A percentile compares a stretch with the other conserved stretches of the same genome.
Conservation (phyloP, 179 eudicot genomes). For the Amaranthus tricolor region DNA sequence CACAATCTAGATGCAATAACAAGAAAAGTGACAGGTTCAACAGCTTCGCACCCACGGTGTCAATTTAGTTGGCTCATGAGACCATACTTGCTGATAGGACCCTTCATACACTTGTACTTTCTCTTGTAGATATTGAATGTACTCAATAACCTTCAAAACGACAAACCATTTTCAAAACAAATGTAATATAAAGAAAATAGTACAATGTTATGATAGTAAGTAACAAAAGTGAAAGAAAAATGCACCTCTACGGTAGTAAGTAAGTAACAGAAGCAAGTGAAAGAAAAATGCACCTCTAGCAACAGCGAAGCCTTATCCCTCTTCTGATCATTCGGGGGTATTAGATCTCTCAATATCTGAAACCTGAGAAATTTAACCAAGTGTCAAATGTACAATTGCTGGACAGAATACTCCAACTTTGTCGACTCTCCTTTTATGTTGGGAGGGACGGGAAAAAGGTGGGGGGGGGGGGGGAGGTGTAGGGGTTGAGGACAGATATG, state of each 20-base stretch:
- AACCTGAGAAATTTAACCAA: slow-evolving; percentile 46
- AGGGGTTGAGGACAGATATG: background rate
- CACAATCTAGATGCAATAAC: background rate
- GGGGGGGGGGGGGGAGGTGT: background rate
- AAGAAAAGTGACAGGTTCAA: background rate
- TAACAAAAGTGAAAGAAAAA: background rate
- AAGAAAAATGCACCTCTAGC: slow-evolving; percentile 60
- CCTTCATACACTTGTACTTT: slow-evolving; percentile 73
- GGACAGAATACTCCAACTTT: too few species aligned
- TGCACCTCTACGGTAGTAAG: background rate
- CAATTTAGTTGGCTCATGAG: slow-evolving; percentile 63
- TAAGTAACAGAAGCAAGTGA: background rate
- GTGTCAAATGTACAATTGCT: slow-evolving; percentile 6
- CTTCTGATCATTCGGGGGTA: slow-evolving; percentile 93
- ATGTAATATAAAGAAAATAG: background rate
- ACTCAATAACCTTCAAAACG: slow-evolving; percentile 64
- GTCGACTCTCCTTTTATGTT: background rate
- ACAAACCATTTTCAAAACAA: background rate
- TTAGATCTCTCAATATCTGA: slow-evolving; percentile 79
- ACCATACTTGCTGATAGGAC: slow-evolving; percentile 69
- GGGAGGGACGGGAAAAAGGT: background rate
- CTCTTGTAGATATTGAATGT: slow-evolving; percentile 76
- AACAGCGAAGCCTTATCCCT: slow-evolving; percentile 92
- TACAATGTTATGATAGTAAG: too few species aligned
- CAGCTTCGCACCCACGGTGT: slow-evolving; percentile 60